A percentile compares a stretch with the other conserved stretches of the same genome.
Evolutionary conservation across 441 rosid genomes (phyloP).

Genomic region (Pelargonium fulgidum): DNA sequence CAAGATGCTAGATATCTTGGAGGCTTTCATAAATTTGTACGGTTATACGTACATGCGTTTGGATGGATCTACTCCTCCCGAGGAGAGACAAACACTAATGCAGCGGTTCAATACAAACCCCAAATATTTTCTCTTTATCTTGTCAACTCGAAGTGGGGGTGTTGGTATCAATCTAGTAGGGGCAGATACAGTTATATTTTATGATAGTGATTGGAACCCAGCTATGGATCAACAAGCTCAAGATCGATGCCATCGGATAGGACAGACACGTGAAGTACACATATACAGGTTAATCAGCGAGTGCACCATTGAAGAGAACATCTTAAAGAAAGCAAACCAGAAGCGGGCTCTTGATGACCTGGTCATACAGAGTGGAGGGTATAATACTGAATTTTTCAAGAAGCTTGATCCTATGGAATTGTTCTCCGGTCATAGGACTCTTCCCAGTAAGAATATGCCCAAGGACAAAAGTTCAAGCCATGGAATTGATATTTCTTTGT

Average conservation of each 20-base stretch:
- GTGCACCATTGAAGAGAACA: slow-evolving; percentile 97
- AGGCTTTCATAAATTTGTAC: slow-evolving; percentile 92
- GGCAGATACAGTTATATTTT: slow-evolving; percentile 97
- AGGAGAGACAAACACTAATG: slow-evolving; percentile 98
- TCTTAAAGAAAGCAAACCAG: slow-evolving; percentile 97
- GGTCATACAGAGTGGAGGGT: slow-evolving; percentile 95
- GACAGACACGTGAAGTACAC: slow-evolving; percentile 99
- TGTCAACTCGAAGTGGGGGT: slow-evolving; percentile 99
- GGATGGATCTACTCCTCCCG: slow-evolving; percentile 98
- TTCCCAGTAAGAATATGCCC: slow-evolving; percentile 46
- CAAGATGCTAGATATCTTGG: slow-evolving; percentile 97
- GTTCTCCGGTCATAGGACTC: slow-evolving; percentile 76
- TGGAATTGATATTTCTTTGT: slow-evolving; percentile 55
- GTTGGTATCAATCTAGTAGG: slow-evolving; percentile 99
- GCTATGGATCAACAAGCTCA: slow-evolving; percentile 99
- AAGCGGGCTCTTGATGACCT: slow-evolving; percentile 98
- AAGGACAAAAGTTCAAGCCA: slow-evolving; percentile 43
- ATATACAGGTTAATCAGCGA: slow-evolving; percentile 96
- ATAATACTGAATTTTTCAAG: slow-evolving; percentile 97
- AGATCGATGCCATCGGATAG: slow-evolving; percentile 99
- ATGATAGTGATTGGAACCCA: slow-evolving; percentile 99
- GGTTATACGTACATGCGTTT: slow-evolving; percentile 99
- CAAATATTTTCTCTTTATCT: slow-evolving; percentile 89
- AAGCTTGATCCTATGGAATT: slow-evolving; percentile 99
- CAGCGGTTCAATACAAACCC: slow-evolving; percentile 99